phyloP scores from a whole-genome alignment of 1,284 basidiomycete species.

The Mycena citricolor region DNA sequence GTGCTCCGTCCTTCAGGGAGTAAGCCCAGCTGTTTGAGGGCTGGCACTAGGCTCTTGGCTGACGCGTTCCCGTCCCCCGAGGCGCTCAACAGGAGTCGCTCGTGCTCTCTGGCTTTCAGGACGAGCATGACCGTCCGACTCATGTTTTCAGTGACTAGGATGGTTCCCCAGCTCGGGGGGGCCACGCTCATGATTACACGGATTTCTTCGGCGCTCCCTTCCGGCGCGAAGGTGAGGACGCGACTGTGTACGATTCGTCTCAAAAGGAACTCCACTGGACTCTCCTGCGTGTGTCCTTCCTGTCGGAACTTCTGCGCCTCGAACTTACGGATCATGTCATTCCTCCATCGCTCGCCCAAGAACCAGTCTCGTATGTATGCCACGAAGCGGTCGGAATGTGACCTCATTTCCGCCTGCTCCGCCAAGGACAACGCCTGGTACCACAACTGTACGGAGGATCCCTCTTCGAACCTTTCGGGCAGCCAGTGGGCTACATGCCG shows the following conservation, averaged over 20 bases:
- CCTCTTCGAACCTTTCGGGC: no score
- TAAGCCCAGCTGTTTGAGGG: no score
- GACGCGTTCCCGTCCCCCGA: no score
- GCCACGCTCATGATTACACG: constrained; percentile 3
- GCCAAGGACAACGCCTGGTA: no score
- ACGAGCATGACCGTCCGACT: background rate
- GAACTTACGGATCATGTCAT: background rate
- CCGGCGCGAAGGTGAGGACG: background rate
- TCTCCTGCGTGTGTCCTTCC: constrained; percentile 7
- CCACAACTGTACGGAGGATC: no score
- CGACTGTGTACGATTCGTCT: background rate
- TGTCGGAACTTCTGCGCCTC: constrained; percentile 8
- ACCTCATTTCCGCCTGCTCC: no score
- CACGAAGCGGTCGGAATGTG: no score
- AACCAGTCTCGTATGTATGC: no score
- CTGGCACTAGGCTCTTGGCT: no score
- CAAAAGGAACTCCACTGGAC: constrained; percentile 4
- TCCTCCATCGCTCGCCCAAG: constrained; percentile 7
- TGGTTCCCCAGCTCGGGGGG: constrained; percentile 2
- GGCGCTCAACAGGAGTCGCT: no score
- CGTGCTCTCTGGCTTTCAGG: constrained; percentile 4
- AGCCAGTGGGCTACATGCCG: no score
- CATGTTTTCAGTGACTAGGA: constrained; percentile 6
- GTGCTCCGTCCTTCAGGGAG: no score
- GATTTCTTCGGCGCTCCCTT: constrained; percentile 1